A percentile compares a stretch with the other conserved stretches of the same genome.
These are phyloP conservation scores for Manihot esculenta DNA, from an alignment of 441 rosid species.

Conservation along the genomic window DNA sequence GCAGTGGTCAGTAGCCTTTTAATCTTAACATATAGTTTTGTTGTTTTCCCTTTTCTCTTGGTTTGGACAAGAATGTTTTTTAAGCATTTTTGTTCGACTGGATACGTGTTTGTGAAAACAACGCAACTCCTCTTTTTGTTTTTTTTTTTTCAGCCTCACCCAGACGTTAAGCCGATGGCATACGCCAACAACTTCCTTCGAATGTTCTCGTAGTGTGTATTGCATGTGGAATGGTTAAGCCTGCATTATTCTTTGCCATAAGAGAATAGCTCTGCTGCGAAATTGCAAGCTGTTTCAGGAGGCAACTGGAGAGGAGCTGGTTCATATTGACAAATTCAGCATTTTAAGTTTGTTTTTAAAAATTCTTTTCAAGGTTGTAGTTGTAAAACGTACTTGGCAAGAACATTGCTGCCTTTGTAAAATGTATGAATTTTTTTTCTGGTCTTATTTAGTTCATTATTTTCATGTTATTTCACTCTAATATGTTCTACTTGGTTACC, in stretches of 20 bases:
- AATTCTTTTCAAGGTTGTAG: neutral
- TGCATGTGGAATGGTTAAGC: slow-evolving; percentile 1
- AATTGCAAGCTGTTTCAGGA: slow-evolving; percentile 21
- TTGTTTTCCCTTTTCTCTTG: neutral
- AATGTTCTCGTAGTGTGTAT: slow-evolving; percentile 49
- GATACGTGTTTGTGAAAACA: neutral
- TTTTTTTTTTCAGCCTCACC: slow-evolving; percentile 70
- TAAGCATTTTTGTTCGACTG: too few relatives aligned
- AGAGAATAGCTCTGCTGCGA: slow-evolving; percentile 11
- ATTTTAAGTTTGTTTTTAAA: slow-evolving; percentile 1
- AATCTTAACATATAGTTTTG: neutral
- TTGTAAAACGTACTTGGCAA: neutral
- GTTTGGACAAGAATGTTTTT: too few relatives aligned
- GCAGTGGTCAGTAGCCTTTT: slow-evolving; percentile 75
- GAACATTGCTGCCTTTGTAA: slow-evolving; percentile 16
- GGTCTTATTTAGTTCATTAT: neutral
- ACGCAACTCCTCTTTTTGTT: neutral
- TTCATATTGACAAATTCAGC: slow-evolving; percentile 16
- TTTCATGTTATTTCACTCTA: too few relatives aligned
- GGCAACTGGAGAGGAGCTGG: slow-evolving; percentile 22
- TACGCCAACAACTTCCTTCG: slow-evolving; percentile 90
- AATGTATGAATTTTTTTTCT: neutral
- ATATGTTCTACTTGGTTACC: too few relatives aligned
- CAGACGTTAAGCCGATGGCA: slow-evolving; percentile 96
- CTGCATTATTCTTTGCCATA: slow-evolving; percentile 16